Base-by-base conservation (phyloP, 306 rosid species). In the Vigna hirtella region DNA sequence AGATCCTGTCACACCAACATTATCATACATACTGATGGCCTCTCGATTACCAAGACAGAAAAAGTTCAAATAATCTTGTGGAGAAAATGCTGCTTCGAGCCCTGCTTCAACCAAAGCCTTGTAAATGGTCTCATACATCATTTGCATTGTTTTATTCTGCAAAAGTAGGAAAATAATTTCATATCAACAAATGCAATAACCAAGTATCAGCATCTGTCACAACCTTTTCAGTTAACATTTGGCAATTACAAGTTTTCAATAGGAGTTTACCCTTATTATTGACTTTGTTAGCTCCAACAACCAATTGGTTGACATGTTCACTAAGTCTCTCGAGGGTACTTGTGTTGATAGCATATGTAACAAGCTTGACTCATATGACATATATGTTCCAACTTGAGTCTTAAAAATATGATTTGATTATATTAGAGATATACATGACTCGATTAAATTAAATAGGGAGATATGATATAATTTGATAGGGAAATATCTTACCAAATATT, bases 101-200 rank as follows among this genome's bases (percentile, higher is more conserved):
- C 97, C 97, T 43, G 73, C 90, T 84, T 94, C 97, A 82, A 79
- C 88, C 80, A 94, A 87, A 51, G 98, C 97, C 85, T 90, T 94
- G 86, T 81, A 92, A 80, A 92, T 76, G 15, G 89, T 91, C 83
- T 89, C 95, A 68, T 94, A 94, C 98, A 94, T 94, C 97, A 92
- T 94, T 89, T 94, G 98, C 98, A 94, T 94, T 72, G 97, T 94
- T 79, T 94, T 94, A 76, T 94, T 77, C 98, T 94, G 89, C 76
- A 62, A 71, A 81, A 43, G 36, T 49, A 51, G 57, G 66, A 64
- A 51, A 66, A 36, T 36, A 36, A 61, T 9, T 59, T 77, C 13
- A 47, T 51, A 79, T 83, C 50, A 58, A 28, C 49, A 72, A 43
- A 69, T 80, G 34, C 52, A 68, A 56, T 51, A 75, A 63, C 59